Conservation (phyloP, 2,329 filamentous ascomycete species). For the Fusarium longipes region DNA sequence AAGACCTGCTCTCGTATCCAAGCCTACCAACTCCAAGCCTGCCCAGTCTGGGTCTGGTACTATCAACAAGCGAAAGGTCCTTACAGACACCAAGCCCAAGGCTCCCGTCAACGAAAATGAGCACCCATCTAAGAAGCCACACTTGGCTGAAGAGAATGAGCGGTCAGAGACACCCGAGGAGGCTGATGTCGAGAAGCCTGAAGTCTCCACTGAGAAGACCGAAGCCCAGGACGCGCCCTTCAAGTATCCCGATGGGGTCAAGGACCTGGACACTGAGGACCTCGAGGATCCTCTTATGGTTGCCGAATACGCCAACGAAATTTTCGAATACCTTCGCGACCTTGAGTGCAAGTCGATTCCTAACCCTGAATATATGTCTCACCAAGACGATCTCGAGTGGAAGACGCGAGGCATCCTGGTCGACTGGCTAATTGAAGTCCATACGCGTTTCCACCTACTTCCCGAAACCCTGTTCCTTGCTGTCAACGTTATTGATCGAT, state of each 20-base stretch:
- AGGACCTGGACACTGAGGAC: conserved; percentile 86
- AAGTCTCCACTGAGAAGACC: conserved; percentile 23
- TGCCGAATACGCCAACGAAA: conserved; percentile 95
- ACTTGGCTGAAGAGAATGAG: conserved; percentile 45
- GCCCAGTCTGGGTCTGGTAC: conserved; percentile 77
- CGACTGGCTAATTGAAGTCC: conserved; percentile 98
- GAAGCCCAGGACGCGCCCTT: conserved; percentile 23
- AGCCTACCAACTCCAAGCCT: conserved; percentile 75
- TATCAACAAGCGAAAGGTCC: conserved; percentile 76
- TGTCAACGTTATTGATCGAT: conserved; percentile 98
- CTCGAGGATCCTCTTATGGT: conserved; percentile 96
- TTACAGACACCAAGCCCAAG: conserved; percentile 67
- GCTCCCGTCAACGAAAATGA: conserved; percentile 70
- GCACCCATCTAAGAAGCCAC: conserved; percentile 74
- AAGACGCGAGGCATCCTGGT: conserved; percentile 97
- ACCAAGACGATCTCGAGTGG: conserved; percentile 96
- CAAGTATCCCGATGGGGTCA: conserved; percentile 51
- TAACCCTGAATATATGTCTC: conserved; percentile 94
- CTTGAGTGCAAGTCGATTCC: conserved; percentile 83
- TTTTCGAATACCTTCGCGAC: conserved; percentile 94
- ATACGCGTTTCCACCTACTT: conserved; percentile 94
- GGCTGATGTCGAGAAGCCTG: conserved; percentile 20
- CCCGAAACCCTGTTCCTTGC: conserved; percentile 97
- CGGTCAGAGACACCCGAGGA: conserved; percentile 55
- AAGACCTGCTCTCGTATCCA: conserved; percentile 71